Conservation (phyloP, 176 grass and related monocot species). For the Carex myosuroides region DNA sequence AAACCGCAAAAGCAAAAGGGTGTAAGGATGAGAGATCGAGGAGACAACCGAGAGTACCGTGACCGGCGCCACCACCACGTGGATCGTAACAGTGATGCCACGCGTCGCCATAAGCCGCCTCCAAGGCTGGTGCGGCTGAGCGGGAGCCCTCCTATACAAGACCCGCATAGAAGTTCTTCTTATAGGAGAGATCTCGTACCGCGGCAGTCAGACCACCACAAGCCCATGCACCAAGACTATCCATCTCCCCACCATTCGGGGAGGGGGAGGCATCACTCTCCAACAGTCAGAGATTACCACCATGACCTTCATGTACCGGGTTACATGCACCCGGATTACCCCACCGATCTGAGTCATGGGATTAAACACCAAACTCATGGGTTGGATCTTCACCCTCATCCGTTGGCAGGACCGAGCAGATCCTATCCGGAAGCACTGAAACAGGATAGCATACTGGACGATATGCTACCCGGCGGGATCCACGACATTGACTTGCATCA, state of each 20-base stretch:
- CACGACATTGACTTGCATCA: slow-evolving; percentile 1
- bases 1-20: not conserved
- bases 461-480: not conserved
- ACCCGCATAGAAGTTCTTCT: not conserved
- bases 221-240: not conserved
- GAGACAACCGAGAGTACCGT: slow-evolving; percentile 28
- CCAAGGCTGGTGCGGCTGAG: not conserved
- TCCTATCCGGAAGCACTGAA: not conserved
- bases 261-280: not conserved
- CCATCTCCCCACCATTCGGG: not conserved
- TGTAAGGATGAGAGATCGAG: slow-evolving; percentile 15
- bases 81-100: not conserved
- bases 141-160: not conserved
- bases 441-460: not conserved
- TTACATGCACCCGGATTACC: slow-evolving; percentile 1
- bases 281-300: not conserved
- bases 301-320: not conserved
- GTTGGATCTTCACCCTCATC: slow-evolving; percentile 1
- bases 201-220: not conserved
- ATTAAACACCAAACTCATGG: slow-evolving; percentile 7
- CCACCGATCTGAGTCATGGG: not conserved
- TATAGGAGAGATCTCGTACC: not conserved
- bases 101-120: not conserved
- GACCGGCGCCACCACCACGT: slow-evolving; percentile 33
- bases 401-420: not conserved